Evolutionary conservation across 305 asterid genomes (phyloP), one percentile per base, ranked within the genome.

Genomic region (Lippia alba): DNA sequence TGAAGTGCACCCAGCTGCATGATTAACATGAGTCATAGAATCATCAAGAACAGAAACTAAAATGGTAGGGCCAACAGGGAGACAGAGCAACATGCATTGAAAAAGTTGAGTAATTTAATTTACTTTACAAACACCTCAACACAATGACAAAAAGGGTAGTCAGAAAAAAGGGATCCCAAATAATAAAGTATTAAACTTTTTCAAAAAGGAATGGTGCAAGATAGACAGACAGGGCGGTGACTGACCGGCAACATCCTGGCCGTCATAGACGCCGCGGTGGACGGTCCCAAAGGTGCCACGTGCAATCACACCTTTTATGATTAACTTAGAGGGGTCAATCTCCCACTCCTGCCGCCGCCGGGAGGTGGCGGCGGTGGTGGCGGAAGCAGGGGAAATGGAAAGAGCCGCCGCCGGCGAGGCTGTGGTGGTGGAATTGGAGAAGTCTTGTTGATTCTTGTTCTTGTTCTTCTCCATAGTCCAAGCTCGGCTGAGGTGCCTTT

Each of bases 251-350:
- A 90, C 92, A 78, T 88, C 93, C 71, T 77, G 87, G 64, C 91
- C 90, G 55, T 87, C 92, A 34, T 88, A 90, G 56, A 86, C 45
- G 69, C 92, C 96, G 50, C 91, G 95, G 63, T 86, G 96, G 70
- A 90, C 92, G 17, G 92, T 88, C 45, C 95, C 95, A 55, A 90
- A 90, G 56, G 95, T 86, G 66, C 95, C 96, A 77, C 93, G 90
- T 70, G 95, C 96, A 64, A 90, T 77, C 57, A 82, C 90, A 15
- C 83, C 63, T 53, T 88, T 88, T 57, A 90, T 82, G 74, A 86
- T 70, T 56, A 88, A 77, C 77, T 90, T 88, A 0, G 93, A 69
- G 9, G 93, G 88, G 66, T 88, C 96, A 74, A 90, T 90, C 80
- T 90, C 96, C 96, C 96, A 90, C 14, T 90, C 96, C n/a, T 79